phyloP scores from a whole-genome alignment of 257 asterid genomes.

The Ocimum tenuiflorum region DNA sequence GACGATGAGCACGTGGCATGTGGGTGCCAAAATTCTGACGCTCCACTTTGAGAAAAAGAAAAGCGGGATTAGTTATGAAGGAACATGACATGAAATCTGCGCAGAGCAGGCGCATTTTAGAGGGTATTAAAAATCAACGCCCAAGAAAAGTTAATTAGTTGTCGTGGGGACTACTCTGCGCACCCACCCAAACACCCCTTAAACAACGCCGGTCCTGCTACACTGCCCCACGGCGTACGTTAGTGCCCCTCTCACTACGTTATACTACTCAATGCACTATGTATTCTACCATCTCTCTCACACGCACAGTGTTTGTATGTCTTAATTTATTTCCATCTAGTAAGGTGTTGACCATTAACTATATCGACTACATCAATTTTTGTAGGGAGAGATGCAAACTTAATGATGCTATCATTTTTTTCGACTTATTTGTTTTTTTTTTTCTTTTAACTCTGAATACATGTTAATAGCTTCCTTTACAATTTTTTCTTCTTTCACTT shows the following conservation, averaged over 20 bases:
- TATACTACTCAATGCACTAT: background rate
- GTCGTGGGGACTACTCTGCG: conserved; percentile 10
- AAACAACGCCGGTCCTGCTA: conserved; percentile 25
- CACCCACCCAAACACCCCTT: conserved; percentile 29
- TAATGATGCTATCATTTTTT: too few relatives aligned
- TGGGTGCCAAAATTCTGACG: conserved; percentile 28
- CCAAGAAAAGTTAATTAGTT: conserved; percentile 2
- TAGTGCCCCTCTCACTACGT: conserved; percentile 16
- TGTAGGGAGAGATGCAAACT: too few relatives aligned
- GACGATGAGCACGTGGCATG: conserved; percentile 32
- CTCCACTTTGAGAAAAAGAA: background rate
- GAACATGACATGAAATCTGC: conserved; percentile 18
- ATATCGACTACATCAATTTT: too few relatives aligned
- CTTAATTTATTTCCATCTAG: too few relatives aligned
- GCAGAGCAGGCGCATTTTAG: conserved; percentile 21
- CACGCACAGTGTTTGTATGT: too few relatives aligned
- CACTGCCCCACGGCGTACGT: conserved; percentile 23
- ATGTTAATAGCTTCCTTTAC: too few relatives aligned
- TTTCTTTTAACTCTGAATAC: too few relatives aligned
- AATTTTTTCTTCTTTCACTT: too few relatives aligned
- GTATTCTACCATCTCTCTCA: background rate
- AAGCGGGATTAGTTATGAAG: too few relatives aligned
- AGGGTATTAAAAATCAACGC: conserved; percentile 32
- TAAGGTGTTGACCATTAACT: too few relatives aligned
- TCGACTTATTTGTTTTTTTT: too few relatives aligned